Base-by-base conservation (phyloP, 2,329 filamentous ascomycete genomes). In the Juglanconis sp. region DNA sequence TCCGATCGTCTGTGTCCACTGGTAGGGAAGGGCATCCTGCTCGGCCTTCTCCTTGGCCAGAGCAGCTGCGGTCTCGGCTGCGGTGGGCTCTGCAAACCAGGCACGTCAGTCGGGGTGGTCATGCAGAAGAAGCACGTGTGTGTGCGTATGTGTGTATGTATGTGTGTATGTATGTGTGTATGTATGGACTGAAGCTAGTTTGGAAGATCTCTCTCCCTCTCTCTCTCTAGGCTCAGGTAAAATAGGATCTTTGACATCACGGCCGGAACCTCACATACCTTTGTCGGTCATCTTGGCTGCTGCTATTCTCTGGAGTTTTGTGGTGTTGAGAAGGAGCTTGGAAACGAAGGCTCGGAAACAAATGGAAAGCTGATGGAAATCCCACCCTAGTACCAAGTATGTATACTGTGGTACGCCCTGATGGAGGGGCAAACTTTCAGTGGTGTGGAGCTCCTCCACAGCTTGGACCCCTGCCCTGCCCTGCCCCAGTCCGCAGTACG, bases 1-100 rank as follows among this genome's bases (percentile, higher is more conserved):
- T 67, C 82, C 83, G 73, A 99, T 96, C 31, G 90, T 93, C 78
- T 99, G 95, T 10, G 85, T 90, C 95, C 95, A 99, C 79, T 96
- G 95, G 87, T 99, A 99, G 1, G 95, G 95, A 47, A 99, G 87
- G 31, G 88, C 85, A 47, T 87, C 89, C 80, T 99, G 95, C 78
- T 99, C 95, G 68, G 88, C 89, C 59, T 84, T 81, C 78, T 99
- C 92, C 73, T 88, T 87, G 64, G 86, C 88, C 65, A 79, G 80
- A 60, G 83, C 81, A 24, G 84, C 84, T 10, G 81, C 85, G 66
- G 81, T 78, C 65, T 86, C 80, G 64, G 82, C 84, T 61, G 81
- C 76, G 30, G 78, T 81, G 58, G 73, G 77, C 69, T 87, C 84
- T 82, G 68, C 1, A 30, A 40, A 46, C 59, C 65, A 66, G 64